Percentiles rank a stretch among this genome's conserved stretches.
Evolutionary conservation across 139 green algal genomes (phyloP).

Genomic region (Volvox africanus): DNA sequence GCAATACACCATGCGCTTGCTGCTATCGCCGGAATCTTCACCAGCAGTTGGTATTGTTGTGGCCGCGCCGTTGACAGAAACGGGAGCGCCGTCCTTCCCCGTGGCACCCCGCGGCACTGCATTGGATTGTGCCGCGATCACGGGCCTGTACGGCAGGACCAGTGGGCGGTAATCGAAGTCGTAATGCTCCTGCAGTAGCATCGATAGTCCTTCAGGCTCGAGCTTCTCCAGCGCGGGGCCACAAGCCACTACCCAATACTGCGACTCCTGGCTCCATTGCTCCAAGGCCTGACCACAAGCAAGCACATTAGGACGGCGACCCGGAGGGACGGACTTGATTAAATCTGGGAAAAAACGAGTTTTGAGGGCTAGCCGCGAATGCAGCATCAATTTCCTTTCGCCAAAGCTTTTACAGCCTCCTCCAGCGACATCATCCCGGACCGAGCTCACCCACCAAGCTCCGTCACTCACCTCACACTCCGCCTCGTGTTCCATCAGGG

Average conservation of each 20-base stretch:
- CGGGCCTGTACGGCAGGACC: background rate
- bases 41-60: background rate
- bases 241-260: slow-evolving; percentile 12
- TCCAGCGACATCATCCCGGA: no score
- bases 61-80: background rate
- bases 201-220: background rate
- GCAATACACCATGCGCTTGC: background rate
- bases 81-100: background rate
- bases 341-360: no score
- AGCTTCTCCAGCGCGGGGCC: background rate
- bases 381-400: no score
- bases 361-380: no score
- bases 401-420: no score
- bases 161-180: background rate
- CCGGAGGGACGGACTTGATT: no score
- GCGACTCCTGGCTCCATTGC: background rate
- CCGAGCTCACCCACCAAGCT: no score
- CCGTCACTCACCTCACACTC: background rate
- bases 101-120: background rate
- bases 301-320: no score
- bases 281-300: background rate
- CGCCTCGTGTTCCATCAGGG: slow-evolving; percentile 8
- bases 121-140: background rate
- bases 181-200: background rate
- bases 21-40: background rate